Conservation (phyloP, 1,284 basidiomycete species). For the Cryptococcus neoformans region DNA sequence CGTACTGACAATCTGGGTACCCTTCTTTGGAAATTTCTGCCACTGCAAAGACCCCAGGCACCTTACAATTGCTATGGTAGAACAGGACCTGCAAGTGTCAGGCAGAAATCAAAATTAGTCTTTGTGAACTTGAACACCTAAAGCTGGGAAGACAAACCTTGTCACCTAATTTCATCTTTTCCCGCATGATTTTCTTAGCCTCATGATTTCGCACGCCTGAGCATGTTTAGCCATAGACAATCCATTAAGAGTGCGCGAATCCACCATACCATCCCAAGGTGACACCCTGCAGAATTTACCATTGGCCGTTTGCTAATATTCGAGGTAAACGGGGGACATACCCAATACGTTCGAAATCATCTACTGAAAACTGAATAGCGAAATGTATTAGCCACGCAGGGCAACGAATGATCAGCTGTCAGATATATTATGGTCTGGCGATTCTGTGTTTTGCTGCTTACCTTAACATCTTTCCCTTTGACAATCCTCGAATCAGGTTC, state of each 20-base stretch:
- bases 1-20: slow-evolving; percentile 76
- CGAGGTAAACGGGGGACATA: slow-evolving; percentile 1
- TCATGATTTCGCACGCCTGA: slow-evolving; percentile 68
- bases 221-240: not conserved
- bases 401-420: not conserved
- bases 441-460: slow-evolving; percentile 33
- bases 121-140: not conserved
- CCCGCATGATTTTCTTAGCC: slow-evolving; percentile 87
- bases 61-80: slow-evolving; percentile 93
- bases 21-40: slow-evolving; percentile 79
- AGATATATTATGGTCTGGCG: too few species aligned
- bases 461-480: slow-evolving; percentile 88
- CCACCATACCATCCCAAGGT: slow-evolving; percentile 74
- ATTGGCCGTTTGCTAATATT: not conserved
- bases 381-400: slow-evolving; percentile 5
- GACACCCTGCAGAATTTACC: slow-evolving; percentile 55
- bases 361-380: slow-evolving; percentile 70
- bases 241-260: too few species aligned
- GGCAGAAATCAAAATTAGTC: not conserved
- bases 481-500: slow-evolving; percentile 84
- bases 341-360: slow-evolving; percentile 72
- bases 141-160: slow-evolving; percentile 54
- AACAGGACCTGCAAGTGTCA: slow-evolving; percentile 50
- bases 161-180: slow-evolving; percentile 77
- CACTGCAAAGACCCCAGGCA: slow-evolving; percentile 79